Evolutionary conservation across 805 yeast species (phyloP).

Genomic region (Kodamaea neixiangensis): DNA sequence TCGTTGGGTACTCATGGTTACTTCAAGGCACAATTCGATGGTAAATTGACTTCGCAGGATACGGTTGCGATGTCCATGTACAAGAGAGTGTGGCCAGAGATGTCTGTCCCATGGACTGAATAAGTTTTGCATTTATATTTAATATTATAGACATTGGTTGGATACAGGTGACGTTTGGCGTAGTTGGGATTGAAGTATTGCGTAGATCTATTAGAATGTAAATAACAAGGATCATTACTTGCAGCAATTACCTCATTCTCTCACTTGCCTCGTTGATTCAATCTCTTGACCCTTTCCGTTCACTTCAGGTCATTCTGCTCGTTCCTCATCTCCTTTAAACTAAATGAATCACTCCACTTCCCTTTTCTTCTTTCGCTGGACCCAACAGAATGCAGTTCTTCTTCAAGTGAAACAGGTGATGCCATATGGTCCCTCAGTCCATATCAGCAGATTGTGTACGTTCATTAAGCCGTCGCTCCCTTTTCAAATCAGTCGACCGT

Average conservation of each 20-base stretch:
- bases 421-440: too few species aligned
- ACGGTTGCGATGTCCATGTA: slow-evolving; percentile 90
- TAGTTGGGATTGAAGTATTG: too few species aligned
- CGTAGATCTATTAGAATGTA: too few species aligned
- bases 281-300: too few species aligned
- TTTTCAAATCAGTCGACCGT: too few species aligned
- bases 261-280: background rate
- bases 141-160: slow-evolving; percentile 1
- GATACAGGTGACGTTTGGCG: too few species aligned
- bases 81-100: slow-evolving; percentile 89
- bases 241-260: too few species aligned
- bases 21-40: slow-evolving; percentile 94
- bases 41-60: slow-evolving; percentile 87
- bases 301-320: background rate
- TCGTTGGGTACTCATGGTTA: slow-evolving; percentile 98
- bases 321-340: background rate
- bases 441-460: too few species aligned
- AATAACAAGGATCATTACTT: too few species aligned
- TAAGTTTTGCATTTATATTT: slow-evolving; percentile 14
- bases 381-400: background rate
- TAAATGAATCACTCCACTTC: background rate
- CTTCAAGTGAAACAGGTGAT: background rate
- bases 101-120: slow-evolving; percentile 35
- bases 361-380: background rate
- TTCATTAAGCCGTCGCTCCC: too few species aligned